Base-by-base conservation (phyloP, 1,139 yeast species). In the Kazachstania sp. region DNA sequence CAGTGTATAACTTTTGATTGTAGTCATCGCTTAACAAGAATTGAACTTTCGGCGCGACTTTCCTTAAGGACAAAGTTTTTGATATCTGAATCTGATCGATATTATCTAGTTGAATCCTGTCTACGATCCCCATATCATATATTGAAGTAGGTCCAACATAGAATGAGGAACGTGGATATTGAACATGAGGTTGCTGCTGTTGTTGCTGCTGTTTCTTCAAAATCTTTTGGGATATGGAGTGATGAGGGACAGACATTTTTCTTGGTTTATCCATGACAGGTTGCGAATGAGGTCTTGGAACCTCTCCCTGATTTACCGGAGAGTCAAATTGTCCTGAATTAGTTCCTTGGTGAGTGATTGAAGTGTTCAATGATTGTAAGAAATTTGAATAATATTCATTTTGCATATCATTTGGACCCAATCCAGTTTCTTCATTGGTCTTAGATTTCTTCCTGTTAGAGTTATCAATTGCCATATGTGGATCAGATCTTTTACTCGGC, bases 141-240 rank as follows among this genome's bases (percentile, higher is more conserved):
- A 81, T 71, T 35, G 88, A 81, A 0, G 88, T 81, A 1, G 88
- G 79, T 0, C 94, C 94, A 29, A 83, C 79, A 57, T 79, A 83
- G 59, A 83, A 83, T 34, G 87, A 80, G 0, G 90, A 83, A 48
- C 92, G 67, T 1, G 94, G 92, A 55, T 78, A 83, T 57, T 82
- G 90, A 39, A 79, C 72, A 30, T 47, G 52, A 13, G 38, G 46
- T 16, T 40, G 46, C 5, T 38, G 44, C 39, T 41, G 47, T 9
- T 35, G 43, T n/a, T 37, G 40, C 9, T 38, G 40, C 15, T 38
- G 40, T 15, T 39, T 39, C 32, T 39, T 53, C 18, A 19, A 12
- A 16, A 43, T 9, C 37, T 45, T 35, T 45, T 49, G 46, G 37
- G 48, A 43, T 35, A 29, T 19, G 30, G 44, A 39, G 28, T 48